Base-by-base conservation (phyloP, 2,329 filamentous ascomycete genomes). In the Hypoxylon sp. region DNA sequence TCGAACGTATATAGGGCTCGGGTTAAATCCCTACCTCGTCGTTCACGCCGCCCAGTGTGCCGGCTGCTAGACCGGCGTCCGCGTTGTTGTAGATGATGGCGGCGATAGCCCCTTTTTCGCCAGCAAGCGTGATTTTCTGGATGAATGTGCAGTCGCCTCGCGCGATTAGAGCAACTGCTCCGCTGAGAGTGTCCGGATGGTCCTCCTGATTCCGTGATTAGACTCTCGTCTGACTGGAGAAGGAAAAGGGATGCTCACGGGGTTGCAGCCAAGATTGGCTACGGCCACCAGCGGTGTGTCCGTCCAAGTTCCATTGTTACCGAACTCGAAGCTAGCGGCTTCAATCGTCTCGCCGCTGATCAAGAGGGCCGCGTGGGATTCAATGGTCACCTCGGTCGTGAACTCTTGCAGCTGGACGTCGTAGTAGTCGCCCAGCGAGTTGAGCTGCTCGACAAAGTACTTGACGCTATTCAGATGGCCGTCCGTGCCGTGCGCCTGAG, bases 81-180 rank as follows among this genome's bases (percentile, higher is more conserved):
- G 76, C 81, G 63, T 88, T 88, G 78, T 89, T 87, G 75, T 87
- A 88, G 64, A 89, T 81, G 48, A 89, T 72, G 0, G 82, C 83
- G 1, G 80, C 87, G 2, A 78, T 74, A 1, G 88, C 88, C 26
- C 86, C 85, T 12, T 86, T 85, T 1, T 75, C 76, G 2, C 80
- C 82, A 5, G 87, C 87, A 14, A 84, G 75, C 12, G 80, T 78
- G 28, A 84, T 81, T 76, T 90, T 89, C 36, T 82, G 71, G 4
- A 81, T 84, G 59, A 89, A 89, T 1, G 80, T 75, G 72, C 87
- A 90, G 5, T 75, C 75, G 55, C 87, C 87, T 67, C 87, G 83
- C 9, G 80, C 80, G 56, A 89, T 82, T 22, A 89, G 79, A 9
- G 85, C 87, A 49, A 89, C 82, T 36, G 80, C 82, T 26, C 83